Base-by-base conservation (phyloP, 2,329 filamentous ascomycete genomes). In the Fusarium annulatum region DNA sequence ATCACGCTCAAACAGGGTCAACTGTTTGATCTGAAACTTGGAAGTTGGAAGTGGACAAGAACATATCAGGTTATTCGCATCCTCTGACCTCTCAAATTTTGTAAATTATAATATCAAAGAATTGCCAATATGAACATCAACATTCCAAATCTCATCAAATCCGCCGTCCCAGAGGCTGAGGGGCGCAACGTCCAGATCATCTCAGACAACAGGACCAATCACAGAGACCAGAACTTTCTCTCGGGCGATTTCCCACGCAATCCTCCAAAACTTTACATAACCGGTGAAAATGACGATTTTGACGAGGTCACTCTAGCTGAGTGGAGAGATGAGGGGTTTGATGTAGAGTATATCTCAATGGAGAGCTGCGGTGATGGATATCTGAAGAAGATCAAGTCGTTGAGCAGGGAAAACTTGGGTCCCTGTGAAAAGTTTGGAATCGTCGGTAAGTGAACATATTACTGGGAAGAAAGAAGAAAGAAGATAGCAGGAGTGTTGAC, bases 371-470 rank as follows among this genome's bases (percentile, higher is more conserved):
- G 71, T 9, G 77, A 80, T 10, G 79, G 80, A 28, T 86, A 85
- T 67, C 36, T 76, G 18, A 62, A 65, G 6, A 83, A 80, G 67
- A 74, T 86, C 33, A 78, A 79, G 48, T 73, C 74, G 3, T 63
- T 86, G 42, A 79, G 78, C 43, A 79, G 72, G 26, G 72, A 77
- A 11, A 75, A 81, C 3, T 64, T 84, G 36, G 83, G 79, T 0
- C 83, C 84, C 0, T 86, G 85, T 43, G 81, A 85, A 42, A 84
- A 81, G 1, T 86, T 82, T 52, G 85, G 84, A 4, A 84, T 86
- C 19, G 63, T 86, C 6, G 83, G 83, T 84, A 56, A 64, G 82
- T 30, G 9, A 30, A 10, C 28, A 30, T 30, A 30, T 3, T 30
- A 30, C 28, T 30, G 9, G 3, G 28, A 30, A 30, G 28, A 30